phyloP scores from a whole-genome alignment of 768 basidiomycete species.

The Trametes punicea region DNA sequence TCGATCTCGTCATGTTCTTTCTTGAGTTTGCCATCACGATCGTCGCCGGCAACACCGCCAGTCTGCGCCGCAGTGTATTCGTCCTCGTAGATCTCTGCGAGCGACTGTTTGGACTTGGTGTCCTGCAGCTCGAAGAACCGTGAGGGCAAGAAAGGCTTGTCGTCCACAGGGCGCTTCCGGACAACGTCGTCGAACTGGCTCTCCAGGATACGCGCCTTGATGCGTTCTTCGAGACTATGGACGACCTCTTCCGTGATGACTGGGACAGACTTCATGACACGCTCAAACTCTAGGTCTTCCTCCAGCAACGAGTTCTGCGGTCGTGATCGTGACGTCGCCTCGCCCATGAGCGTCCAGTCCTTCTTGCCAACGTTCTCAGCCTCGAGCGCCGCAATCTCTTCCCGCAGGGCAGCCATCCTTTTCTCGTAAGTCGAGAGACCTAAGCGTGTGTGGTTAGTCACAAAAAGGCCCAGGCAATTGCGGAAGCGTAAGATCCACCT shows the following conservation, averaged over 20 bases:
- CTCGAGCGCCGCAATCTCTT: slow-evolving; percentile 82
- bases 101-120: slow-evolving; percentile 79
- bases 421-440: slow-evolving; percentile 78
- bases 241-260: slow-evolving; percentile 88
- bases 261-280: slow-evolving; percentile 81
- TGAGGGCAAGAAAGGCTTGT: slow-evolving; percentile 90
- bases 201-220: slow-evolving; percentile 85
- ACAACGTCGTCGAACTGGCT: slow-evolving; percentile 89
- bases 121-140: slow-evolving; percentile 87
- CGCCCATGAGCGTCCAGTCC: slow-evolving; percentile 91
- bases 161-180: slow-evolving; percentile 71
- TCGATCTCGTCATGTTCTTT: slow-evolving; percentile 90
- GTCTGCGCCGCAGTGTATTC: slow-evolving; percentile 74
- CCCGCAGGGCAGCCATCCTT: slow-evolving; percentile 65
- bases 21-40: slow-evolving; percentile 82
- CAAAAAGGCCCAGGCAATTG: background rate
- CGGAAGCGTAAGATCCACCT: slow-evolving; percentile 5
- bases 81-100: slow-evolving; percentile 95
- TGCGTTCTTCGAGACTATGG: slow-evolving; percentile 78
- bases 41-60: slow-evolving; percentile 55
- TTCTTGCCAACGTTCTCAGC: slow-evolving; percentile 84
- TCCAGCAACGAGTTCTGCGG: slow-evolving; percentile 91
- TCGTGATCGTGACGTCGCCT: slow-evolving; percentile 75
- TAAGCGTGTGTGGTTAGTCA: slow-evolving; percentile 22
- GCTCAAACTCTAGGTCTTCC: slow-evolving; percentile 94